Base-by-base conservation (phyloP, 176 grass and related monocot species). In the Aegilops umbellulata region DNA sequence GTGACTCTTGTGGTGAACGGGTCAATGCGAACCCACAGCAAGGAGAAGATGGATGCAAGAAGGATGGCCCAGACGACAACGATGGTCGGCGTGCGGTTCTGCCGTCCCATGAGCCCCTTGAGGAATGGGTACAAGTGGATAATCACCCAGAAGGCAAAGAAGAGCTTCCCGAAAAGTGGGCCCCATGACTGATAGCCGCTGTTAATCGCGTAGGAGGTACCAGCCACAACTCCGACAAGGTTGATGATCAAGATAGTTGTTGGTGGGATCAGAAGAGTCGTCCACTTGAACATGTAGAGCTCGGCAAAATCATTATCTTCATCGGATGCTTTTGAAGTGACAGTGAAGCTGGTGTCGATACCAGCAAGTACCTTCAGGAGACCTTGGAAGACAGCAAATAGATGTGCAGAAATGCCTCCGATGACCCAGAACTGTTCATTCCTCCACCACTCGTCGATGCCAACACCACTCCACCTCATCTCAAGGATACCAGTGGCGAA, bases 391-490 rank as follows among this genome's bases (percentile, higher is more conserved):
- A 93, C 93, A 0, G 91, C 93, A 68, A 95, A 95, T 14, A 93
- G 81, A 74, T 95, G 93, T 3, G 93, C 88, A 5, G 93, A 95
- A 53, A 95, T 89, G n/a, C 93, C 93, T 85, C 93, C 93, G 29
- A 95, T 95, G 63, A 95, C 91, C 91, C 93, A 95, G 66, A 95
- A 95, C 65, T 95, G 93, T 22, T 95, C 93, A 19, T 95, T 95
- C 80, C 93, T 95, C 93, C 93, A 95, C 93, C 93, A 93, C 76
- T 95, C 91, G 2, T 95, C 93, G 35, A 95, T 95, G 27, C 90
- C 90, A 65, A 95, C 91, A 74, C 93, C 93, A 75, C 93, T 95
- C 93, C 93, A 95, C 70, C 93, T 90, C 93, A 95, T 95, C 74
- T 95, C 93, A 66, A 95, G 86, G 32, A 95, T 95, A 74, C 93